Conservation (phyloP, 2,329 filamentous ascomycete genomes). For the Colletotrichum tofieldiae region DNA sequence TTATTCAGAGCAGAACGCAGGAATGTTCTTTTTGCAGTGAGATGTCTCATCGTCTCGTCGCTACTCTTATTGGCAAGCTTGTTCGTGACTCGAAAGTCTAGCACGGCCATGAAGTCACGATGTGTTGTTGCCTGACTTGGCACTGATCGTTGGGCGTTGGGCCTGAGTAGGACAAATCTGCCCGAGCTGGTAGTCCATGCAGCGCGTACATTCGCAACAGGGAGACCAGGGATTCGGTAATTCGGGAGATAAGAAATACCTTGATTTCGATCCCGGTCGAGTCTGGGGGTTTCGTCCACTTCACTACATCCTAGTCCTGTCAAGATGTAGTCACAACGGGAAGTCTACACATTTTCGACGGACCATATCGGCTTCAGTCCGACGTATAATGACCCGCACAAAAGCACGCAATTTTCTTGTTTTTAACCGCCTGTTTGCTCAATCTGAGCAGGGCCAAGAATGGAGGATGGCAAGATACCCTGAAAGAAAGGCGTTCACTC, state of each 20-base stretch:
- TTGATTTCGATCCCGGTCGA: not conserved
- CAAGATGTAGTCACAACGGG: not conserved
- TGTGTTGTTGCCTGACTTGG: not conserved
- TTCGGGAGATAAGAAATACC: not conserved
- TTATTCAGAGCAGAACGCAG: too few relatives aligned
- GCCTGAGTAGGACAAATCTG: too few relatives aligned
- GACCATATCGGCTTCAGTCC: not conserved
- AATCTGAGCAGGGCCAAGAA: not conserved
- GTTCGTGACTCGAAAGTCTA: too few relatives aligned
- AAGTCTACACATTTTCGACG: not conserved
- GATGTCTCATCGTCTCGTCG: too few relatives aligned
- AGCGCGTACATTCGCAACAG: not conserved
- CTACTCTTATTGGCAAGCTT: too few relatives aligned
- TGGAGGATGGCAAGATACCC: not conserved
- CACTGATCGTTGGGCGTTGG: not conserved
- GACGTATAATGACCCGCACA: not conserved
- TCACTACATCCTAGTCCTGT: not conserved
- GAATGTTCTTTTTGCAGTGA: too few relatives aligned
- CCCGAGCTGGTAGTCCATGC: not conserved
- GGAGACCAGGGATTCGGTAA: not conserved
- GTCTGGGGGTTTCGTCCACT: not conserved
- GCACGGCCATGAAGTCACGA: not conserved
- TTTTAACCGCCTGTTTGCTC: not conserved
- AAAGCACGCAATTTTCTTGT: not conserved
- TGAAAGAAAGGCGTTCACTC: not conserved